Base-by-base conservation (phyloP, 2,329 filamentous ascomycete genomes). In the Drechslerella dactyloides region DNA sequence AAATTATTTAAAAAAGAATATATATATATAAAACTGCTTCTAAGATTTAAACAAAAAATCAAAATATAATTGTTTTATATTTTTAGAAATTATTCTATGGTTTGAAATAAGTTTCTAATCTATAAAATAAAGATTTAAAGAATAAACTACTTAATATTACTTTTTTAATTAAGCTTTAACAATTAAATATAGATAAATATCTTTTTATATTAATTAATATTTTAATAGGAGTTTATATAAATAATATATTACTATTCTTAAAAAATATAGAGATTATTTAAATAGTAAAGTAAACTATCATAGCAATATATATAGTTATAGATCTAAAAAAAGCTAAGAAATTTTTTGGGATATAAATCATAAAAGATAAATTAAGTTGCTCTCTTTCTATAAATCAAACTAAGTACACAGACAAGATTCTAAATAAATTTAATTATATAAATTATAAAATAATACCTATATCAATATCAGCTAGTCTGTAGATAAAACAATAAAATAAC, bases 381-480 rank as follows among this genome's bases (percentile, higher is more conserved):
- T 2, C 5, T 15, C 19, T 23, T 37, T 57, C 21, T 57, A 57
- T 30, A 57, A 57, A 33, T 33, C 8, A 33, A 33, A 33, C 8
- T 33, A 17, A 23, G 15, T 40, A 37, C 15, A 57, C 19, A 40
- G 8, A 57, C 5, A 40, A 57, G 15, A 57, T 37, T 11, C 6
- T 40, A 13, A 40, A 13, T 57, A 57, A 6, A n/a, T 57, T 40
- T 37, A 40, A 8, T 57, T 57, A 33, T 37, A 2, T 57, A 57
- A 15, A 33, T 30, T 37, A 15, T 33, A 37, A 30, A 19, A n/a
- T 21, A 8, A n/a, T 17, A 13, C 15, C 24, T 35, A 37, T 56
- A 35, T 35, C 35, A 33, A 33, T 33, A 33, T 4, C 8, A 33
- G 8, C 27, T 33, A 8, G 27, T 4, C 8, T 33, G 8, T 33